Base-by-base conservation (phyloP, 441 rosid species). In the Erysimum cheiri region DNA sequence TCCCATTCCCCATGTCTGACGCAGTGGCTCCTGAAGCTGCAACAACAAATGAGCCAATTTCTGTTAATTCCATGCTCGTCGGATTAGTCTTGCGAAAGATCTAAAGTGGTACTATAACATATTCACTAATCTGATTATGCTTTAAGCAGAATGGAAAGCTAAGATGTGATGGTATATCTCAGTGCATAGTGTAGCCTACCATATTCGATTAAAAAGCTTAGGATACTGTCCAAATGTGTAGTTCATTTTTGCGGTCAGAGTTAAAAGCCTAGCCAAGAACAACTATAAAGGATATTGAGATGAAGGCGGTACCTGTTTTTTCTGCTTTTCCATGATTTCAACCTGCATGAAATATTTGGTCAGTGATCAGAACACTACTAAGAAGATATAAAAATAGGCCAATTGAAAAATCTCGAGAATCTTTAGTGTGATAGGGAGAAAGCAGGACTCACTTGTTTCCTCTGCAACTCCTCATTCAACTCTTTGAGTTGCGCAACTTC, bases 401-500 rank as follows among this genome's bases (percentile, higher is more conserved):
- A 67, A 69, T 5, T 48, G 41, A 55, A 13, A 46, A 17, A 6
- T 24, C 37, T 71, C 8, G 58, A 67, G 33, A 68, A 33, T 56
- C 31, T 55, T 15, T 29, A 19, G 46, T 28, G 59, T 47, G 24
- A 39, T 13, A 57, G 15, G 50, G 36, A 49, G 50, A 28, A 68
- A 50, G 33, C 35, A 6, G 47, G 56, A 74, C 67, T 6, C 60
- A 86, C 91, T 88, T 82, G 94, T 70, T 85, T 85, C 62, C 31
- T 85, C 73, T 72, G 81, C 73, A 88, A 72, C 64, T 88, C 88
- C 74, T 81, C 68, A 71, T 88, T 88, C 75, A 77, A 13, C 71
- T 86, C 85, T 69, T 88, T 88, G 9, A 85, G 89, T 64, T 84
- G 85, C 24, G 86, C 86, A 62, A 88, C 73, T 69, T 86, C 90